These are phyloP conservation scores for Diversispora epigaea DNA, from an alignment of 192 early-diverging fungal genomes.

Conservation along the genomic window DNA sequence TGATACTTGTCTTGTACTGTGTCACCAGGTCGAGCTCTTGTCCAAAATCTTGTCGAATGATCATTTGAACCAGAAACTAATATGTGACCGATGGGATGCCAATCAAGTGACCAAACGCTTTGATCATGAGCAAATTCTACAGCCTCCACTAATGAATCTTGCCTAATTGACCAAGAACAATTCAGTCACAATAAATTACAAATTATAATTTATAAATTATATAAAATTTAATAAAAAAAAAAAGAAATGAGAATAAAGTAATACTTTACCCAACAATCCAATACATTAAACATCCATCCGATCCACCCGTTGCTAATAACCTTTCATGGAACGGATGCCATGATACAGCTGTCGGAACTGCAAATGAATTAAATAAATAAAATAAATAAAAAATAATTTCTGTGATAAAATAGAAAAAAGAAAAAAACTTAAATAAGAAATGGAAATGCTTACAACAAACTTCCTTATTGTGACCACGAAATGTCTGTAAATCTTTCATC, in stretches of 20 bases:
- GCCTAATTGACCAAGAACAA: not conserved
- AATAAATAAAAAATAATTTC: not conserved
- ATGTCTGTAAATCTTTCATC: conserved; percentile 85
- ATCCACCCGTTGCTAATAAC: conserved; percentile 87
- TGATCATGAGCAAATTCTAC: conserved; percentile 84
- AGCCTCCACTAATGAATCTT: conserved; percentile 29
- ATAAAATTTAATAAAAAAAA: too few relatives aligned
- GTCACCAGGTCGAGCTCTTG: conserved; percentile 85
- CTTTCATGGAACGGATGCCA: conserved; percentile 97
- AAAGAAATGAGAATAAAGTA: too few relatives aligned
- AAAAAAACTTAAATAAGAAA: too few relatives aligned
- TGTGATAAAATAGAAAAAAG: not conserved
- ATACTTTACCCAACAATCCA: conserved; percentile 79
- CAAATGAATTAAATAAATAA: too few relatives aligned
- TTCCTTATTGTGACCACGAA: conserved; percentile 86
- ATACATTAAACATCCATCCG: conserved; percentile 79
- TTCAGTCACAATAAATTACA: not conserved
- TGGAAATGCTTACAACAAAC: conserved; percentile 65
- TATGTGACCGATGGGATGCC: conserved; percentile 96
- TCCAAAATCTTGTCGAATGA: conserved; percentile 95
- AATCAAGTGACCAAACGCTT: conserved; percentile 93
- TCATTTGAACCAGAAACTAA: conserved; percentile 94
- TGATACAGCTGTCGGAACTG: conserved; percentile 58
- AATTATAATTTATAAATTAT: conserved; percentile 19
- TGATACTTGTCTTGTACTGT: conserved; percentile 56